Evolutionary conservation across 2,329 filamentous ascomycete species (phyloP), one percentile per base, ranked within the genome.

Genomic region (Alternaria sp.): DNA sequence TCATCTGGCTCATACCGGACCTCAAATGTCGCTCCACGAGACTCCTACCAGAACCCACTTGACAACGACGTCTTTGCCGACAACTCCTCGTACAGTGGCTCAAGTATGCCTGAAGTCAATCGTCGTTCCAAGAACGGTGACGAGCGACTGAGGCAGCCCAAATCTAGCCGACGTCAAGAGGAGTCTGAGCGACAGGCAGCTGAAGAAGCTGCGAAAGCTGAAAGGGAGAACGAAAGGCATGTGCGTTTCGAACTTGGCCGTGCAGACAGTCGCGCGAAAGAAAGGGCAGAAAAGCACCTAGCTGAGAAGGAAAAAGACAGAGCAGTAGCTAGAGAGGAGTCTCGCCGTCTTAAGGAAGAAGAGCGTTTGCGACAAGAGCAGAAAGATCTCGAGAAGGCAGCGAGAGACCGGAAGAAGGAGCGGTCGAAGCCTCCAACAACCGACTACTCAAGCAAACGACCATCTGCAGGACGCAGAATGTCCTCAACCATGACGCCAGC

Each of bases 191-290:
- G 63, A 27, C 56, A 61, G 25, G n/a, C 57, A n/a, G 65, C 67
- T 6, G 63, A 70, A 12, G 55, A 59, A 0, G 12, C 60, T 14
- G 57, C 45, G 3, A 58, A 63, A 27, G 62, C 64, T 25, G 71
- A 75, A 30, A 70, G 68, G 25, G 71, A 75, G 34, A 71, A 70
- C 28, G 38, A 48, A 22, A 72, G 72, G 52, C 66, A 73, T 28
- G 75, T 76, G 18, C 63, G 65, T 5, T 74, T 78, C 25, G 70
- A 74, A 38, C 54, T 67, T 18, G 69, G 59, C 32, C 72, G 74
- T 11, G 59, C 66, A 18, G 63, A 74, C n/a, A 57, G 51, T 3
- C 63, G 72, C 34, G 67, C 60, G 6, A 54, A 68, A 6, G 66
- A 73, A 30, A 62, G 73, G 20, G 62, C 57, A 2, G 69, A 76